A percentile compares a stretch with the other conserved stretches of the same genome.
Evolutionary conservation across 2,329 filamentous ascomycete genomes (phyloP).

Genomic region (Hypoxylon sp.): DNA sequence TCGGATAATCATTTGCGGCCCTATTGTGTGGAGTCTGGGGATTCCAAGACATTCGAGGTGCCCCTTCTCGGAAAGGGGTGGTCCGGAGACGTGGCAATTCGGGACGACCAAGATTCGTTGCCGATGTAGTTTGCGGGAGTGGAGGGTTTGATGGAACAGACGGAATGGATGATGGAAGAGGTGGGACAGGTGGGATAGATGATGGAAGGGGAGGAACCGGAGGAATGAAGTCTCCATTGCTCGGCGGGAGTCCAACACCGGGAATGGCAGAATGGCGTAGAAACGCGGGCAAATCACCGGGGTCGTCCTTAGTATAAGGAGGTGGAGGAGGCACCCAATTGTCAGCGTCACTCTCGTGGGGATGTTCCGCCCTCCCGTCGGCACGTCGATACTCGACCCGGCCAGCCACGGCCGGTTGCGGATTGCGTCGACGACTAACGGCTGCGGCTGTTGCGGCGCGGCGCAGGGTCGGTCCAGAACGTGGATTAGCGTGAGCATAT

Average conservation of each 20-base stretch:
- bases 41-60: slow-evolving; percentile 43
- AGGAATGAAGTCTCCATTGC: slow-evolving; percentile 37
- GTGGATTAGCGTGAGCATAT: slow-evolving; percentile 79
- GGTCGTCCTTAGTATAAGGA: slow-evolving; percentile 78
- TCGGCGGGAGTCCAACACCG: slow-evolving; percentile 47
- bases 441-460: slow-evolving; percentile 83
- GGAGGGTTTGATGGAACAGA: slow-evolving; percentile 34
- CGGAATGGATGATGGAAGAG: slow-evolving; percentile 41
- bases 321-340: slow-evolving; percentile 91
- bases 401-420: slow-evolving; percentile 66
- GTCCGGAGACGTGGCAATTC: slow-evolving; percentile 52
- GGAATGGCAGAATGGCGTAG: slow-evolving; percentile 63
- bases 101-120: slow-evolving; percentile 41
- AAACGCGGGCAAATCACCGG: slow-evolving; percentile 68
- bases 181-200: slow-evolving; percentile 45
- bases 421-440: slow-evolving; percentile 76
- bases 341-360: slow-evolving; percentile 88
- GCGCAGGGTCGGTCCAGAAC: slow-evolving; percentile 77
- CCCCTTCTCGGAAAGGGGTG: slow-evolving; percentile 40
- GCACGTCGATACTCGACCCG: slow-evolving; percentile 75
- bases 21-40: slow-evolving; percentile 34
- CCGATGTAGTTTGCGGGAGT: slow-evolving; percentile 13
- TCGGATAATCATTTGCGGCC: slow-evolving; percentile 19
- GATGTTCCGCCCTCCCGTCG: slow-evolving; percentile 78
- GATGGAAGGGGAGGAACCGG: slow-evolving; percentile 40